Evolutionary conservation across 2,329 filamentous ascomycete genomes (phyloP), one percentile per base, ranked within the genome.

Genomic region (Aspergillus tubingensis): DNA sequence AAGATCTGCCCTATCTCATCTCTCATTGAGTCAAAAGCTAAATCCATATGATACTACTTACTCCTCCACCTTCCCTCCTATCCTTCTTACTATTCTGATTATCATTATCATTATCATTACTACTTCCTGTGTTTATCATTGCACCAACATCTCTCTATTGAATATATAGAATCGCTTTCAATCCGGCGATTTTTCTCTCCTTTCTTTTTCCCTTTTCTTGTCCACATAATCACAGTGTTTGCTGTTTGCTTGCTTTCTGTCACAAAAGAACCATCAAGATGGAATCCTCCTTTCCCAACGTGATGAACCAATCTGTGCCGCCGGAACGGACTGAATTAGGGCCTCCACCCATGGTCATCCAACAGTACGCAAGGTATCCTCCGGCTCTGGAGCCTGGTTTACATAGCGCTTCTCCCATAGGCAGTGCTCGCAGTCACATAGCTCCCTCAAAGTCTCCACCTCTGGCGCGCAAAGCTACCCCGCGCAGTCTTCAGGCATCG

Each of bases 341-440:
- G 54, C 62, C 61, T 17, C 62, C 66, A 44, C 71, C 70, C 32
- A 69, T 75, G 61, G 71, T 76, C 32, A 67, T 76, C 59, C 75
- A 76, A 60, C 76, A 77, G 58, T 78, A 76, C 69, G 74, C 75
- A 15, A 70, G 73, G 58, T 77, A 76, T 63, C 70, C 75, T 30
- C 43, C 74, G 15, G 64, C 68, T 2, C 62, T 76, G 58, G 75
- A 77, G 44, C 69, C 72, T 8, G 67, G 74, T 5, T 56, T 77
- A 39, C 75, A 70, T 58, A 76, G 73, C 65, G 72, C 69, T 53
- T 77, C 76, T n/a, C 75, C 76, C 0, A 62, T 74, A 17, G 72
- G 71, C 19, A 76, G 73, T 59, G 66, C 72, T 60, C 72, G 69
- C 61, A 75, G 72, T 58, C 70, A 72, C 48, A 41, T 70, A 44